These are phyloP conservation scores for Umbelopsis sp. DNA, from an alignment of 371 early-diverging fungal genomes.

Conservation along the genomic window DNA sequence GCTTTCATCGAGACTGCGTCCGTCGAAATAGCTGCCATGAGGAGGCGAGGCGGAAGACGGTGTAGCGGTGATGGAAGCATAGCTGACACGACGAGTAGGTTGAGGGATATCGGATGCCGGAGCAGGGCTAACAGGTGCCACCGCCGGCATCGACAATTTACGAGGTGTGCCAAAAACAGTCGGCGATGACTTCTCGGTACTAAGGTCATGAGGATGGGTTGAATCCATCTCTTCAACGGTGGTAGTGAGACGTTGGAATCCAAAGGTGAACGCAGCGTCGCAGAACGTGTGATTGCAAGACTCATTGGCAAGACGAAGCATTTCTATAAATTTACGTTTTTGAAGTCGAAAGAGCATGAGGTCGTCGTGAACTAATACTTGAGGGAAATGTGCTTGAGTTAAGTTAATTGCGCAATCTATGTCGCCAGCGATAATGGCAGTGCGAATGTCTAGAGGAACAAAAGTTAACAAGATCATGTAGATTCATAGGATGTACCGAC, in stretches of 20 bases:
- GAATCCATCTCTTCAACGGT: slow-evolving; percentile 1
- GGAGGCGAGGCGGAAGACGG: slow-evolving; percentile 17
- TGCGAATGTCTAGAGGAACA: slow-evolving; percentile 60
- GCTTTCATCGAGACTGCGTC: slow-evolving; percentile 7
- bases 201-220: neutral
- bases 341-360: slow-evolving; percentile 74
- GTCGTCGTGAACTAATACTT: slow-evolving; percentile 57
- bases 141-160: neutral
- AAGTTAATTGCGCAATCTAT: slow-evolving; percentile 74
- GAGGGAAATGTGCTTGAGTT: slow-evolving; percentile 66
- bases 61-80: slow-evolving; percentile 38
- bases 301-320: slow-evolving; percentile 51
- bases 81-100: slow-evolving; percentile 31
- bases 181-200: neutral
- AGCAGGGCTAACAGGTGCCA: neutral
- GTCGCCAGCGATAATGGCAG: slow-evolving; percentile 67
- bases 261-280: neutral
- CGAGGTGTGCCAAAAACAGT: slow-evolving; percentile 17
- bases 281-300: neutral
- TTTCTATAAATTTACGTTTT: slow-evolving; percentile 88
- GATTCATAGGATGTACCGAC: neutral
- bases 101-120: slow-evolving; percentile 17
- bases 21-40: neutral
- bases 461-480: neutral
- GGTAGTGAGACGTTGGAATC: neutral